These are phyloP conservation scores for Fusarium longipes DNA, from an alignment of 2,329 filamentous ascomycete species.

Conservation along the genomic window DNA sequence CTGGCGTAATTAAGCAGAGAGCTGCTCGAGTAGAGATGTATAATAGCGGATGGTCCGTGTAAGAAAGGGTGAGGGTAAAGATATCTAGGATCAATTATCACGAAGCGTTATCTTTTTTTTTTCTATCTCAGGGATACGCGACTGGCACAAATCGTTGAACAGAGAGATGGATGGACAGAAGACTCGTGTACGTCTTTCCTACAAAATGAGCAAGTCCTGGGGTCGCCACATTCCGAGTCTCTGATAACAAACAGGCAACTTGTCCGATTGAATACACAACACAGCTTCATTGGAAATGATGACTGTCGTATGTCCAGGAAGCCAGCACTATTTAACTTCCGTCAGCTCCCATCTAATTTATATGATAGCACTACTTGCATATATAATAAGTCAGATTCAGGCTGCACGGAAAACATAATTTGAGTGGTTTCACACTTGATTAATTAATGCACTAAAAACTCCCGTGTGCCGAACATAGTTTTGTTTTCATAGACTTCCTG, in stretches of 20 bases:
- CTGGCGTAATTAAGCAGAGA: constrained; percentile 19
- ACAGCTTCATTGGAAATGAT: neutral
- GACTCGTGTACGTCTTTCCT: constrained; percentile 11
- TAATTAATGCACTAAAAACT: neutral
- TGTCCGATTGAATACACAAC: too few species aligned
- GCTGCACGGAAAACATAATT: neutral
- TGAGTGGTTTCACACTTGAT: neutral
- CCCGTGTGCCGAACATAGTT: too few species aligned
- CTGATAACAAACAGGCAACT: neutral
- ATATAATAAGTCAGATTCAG: neutral
- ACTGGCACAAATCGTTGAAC: neutral
- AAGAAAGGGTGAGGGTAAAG: neutral
- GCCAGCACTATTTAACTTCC: neutral
- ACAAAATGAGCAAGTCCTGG: constrained; percentile 5
- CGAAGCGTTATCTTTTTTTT: constrained; percentile 23
- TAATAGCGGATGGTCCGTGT: constrained; percentile 1
- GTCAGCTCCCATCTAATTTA: neutral
- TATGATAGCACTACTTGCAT: neutral
- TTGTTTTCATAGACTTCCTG: too few species aligned
- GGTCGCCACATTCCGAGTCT: neutral
- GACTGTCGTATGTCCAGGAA: neutral
- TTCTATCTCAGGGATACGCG: neutral
- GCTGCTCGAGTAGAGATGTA: neutral
- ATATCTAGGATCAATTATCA: constrained; percentile 7
- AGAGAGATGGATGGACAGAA: neutral